Evolutionary conservation across 352 stramenopile genomes (phyloP).

Genomic region (Globisporangium nagaii): DNA sequence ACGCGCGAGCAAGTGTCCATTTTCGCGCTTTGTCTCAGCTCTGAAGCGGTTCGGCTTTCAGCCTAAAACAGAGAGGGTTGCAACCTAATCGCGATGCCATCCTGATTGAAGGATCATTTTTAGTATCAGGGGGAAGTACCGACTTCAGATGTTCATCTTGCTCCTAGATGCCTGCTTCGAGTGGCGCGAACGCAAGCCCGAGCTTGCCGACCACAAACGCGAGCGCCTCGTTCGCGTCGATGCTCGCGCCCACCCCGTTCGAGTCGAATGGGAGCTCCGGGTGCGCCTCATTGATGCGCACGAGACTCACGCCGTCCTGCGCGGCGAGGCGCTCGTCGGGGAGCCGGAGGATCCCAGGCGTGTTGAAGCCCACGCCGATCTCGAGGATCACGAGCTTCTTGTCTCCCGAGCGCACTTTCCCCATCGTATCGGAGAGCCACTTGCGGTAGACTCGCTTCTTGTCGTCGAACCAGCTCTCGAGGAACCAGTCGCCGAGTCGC

Average conservation of each 20-base stretch:
- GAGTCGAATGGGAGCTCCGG: conserved; percentile 48
- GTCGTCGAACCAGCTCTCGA: conserved; percentile 35
- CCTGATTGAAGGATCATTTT: too few relatives aligned
- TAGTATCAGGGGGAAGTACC: too few relatives aligned
- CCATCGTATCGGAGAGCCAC: conserved; percentile 27
- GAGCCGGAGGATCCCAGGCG: conserved; percentile 46
- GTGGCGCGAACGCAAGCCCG: not conserved
- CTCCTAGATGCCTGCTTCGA: not conserved
- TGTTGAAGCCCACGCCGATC: conserved; percentile 70
- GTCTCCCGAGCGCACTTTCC: conserved; percentile 21
- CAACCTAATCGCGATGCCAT: too few relatives aligned
- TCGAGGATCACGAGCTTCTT: conserved; percentile 72
- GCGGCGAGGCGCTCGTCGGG: conserved; percentile 47
- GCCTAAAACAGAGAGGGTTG: too few relatives aligned
- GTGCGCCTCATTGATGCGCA: conserved; percentile 55
- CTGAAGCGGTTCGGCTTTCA: too few relatives aligned
- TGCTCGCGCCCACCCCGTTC: conserved; percentile 33
- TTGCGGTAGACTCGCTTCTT: conserved; percentile 29
- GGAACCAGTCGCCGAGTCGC: conserved; percentile 40
- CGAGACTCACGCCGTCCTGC: conserved; percentile 33
- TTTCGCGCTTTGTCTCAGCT: too few relatives aligned
- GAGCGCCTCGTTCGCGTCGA: conserved; percentile 42
- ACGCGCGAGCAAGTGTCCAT: conserved; percentile 5
- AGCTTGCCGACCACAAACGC: conserved; percentile 19
- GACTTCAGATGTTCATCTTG: too few relatives aligned